Evolutionary conservation across 108 stramenopile species (phyloP).

Genomic region (Nitzschia sp.): DNA sequence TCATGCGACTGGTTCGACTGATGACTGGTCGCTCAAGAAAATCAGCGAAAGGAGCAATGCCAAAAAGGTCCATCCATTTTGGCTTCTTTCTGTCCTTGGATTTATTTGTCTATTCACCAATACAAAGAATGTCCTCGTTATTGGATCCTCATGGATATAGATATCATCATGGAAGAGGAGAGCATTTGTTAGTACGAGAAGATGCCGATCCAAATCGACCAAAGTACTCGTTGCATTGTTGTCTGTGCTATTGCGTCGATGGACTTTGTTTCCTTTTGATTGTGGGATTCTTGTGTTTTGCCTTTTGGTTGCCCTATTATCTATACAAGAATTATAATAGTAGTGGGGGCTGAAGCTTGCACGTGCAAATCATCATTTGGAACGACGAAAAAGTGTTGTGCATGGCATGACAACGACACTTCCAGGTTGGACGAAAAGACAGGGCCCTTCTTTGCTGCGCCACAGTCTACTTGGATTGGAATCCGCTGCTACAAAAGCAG

Average conservation of each 20-base stretch:
- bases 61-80: too few species aligned
- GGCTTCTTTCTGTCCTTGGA: too few species aligned
- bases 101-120: too few species aligned
- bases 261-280: not conserved
- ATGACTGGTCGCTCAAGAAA: too few species aligned
- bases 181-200: constrained; percentile 2
- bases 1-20: too few species aligned
- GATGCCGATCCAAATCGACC: constrained; percentile 22
- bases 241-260: constrained; percentile 21
- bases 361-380: too few species aligned
- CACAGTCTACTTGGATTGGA: not conserved
- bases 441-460: too few species aligned
- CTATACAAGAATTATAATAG: constrained; percentile 28
- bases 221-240: constrained; percentile 21
- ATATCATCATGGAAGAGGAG: constrained; percentile 31
- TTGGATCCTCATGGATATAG: constrained; percentile 3
- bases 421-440: too few species aligned
- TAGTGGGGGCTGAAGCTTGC: not conserved
- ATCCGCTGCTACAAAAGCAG: not conserved
- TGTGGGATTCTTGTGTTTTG: constrained; percentile 19
- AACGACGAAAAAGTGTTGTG: too few species aligned
- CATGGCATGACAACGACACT: too few species aligned
- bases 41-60: too few species aligned
- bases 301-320: constrained; percentile 27
- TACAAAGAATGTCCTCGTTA: not conserved